Conservation (phyloP, 2,329 filamentous ascomycete genomes). For the Arachnomyces sp. region DNA sequence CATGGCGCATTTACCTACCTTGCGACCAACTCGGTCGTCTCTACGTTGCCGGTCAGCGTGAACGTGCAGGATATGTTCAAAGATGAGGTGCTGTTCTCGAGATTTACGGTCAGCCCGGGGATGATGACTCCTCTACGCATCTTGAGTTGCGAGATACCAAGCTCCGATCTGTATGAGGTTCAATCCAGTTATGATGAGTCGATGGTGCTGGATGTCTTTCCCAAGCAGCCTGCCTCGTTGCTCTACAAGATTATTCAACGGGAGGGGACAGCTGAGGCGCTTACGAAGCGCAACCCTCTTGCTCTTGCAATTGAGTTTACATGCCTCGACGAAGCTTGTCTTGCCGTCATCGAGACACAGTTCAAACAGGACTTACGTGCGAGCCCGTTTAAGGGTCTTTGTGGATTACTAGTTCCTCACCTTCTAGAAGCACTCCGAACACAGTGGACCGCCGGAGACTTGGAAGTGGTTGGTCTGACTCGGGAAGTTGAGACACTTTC, state of each 20-base stretch:
- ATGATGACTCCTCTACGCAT: slow-evolving; percentile 66
- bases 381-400: slow-evolving; percentile 40
- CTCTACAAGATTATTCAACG: slow-evolving; percentile 62
- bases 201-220: slow-evolving; percentile 57
- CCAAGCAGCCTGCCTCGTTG: slow-evolving; percentile 70
- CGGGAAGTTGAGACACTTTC: slow-evolving; percentile 44
- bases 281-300: slow-evolving; percentile 23
- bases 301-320: slow-evolving; percentile 66
- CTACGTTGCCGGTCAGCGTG: slow-evolving; percentile 76
- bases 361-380: slow-evolving; percentile 41
- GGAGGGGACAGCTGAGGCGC: slow-evolving; percentile 10
- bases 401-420: slow-evolving; percentile 44
- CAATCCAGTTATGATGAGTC: slow-evolving; percentile 39
- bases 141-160: slow-evolving; percentile 59
- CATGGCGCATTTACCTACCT: slow-evolving; percentile 58
- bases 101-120: slow-evolving; percentile 82
- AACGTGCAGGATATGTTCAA: slow-evolving; percentile 98
- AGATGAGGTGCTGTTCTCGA: slow-evolving; percentile 68
- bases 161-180: slow-evolving; percentile 56
- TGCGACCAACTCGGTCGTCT: slow-evolving; percentile 55
- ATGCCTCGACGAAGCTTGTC: slow-evolving; percentile 65
- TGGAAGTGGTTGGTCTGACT: slow-evolving; percentile 48
- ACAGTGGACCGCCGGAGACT: slow-evolving; percentile 39
- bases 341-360: slow-evolving; percentile 36
- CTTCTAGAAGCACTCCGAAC: slow-evolving; percentile 40